Evolutionary conservation across 768 basidiomycete genomes (phyloP).

Genomic region (Tylopilus vinaceipallidus): DNA sequence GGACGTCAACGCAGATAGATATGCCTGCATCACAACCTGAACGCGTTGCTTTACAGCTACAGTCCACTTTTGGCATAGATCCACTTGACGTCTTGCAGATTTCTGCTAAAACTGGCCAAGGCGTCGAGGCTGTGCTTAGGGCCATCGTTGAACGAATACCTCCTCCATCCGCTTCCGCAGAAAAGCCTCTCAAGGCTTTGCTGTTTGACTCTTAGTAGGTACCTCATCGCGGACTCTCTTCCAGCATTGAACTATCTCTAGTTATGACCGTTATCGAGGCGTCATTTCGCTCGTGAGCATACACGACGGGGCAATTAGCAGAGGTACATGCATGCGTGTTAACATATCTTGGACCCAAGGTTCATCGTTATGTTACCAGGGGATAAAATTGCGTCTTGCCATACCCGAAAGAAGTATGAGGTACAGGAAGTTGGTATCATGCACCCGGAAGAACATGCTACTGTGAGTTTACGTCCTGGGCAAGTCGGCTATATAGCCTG

Average conservation of each 20-base stretch:
- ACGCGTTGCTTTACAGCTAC: constrained; percentile 76
- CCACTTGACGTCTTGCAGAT: constrained; percentile 73
- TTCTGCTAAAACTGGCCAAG: constrained; percentile 90
- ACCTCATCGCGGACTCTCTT: background rate
- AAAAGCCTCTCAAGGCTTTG: constrained; percentile 72
- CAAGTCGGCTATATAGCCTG: constrained; percentile 91
- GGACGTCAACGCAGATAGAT: constrained; percentile 63
- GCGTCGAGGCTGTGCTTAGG: constrained; percentile 72
- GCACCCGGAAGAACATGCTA: constrained; percentile 85
- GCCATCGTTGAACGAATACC: constrained; percentile 86
- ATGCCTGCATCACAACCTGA: constrained; percentile 86
- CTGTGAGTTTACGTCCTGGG: constrained; percentile 62
- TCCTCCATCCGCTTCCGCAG: constrained; percentile 57
- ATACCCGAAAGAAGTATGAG: constrained; percentile 87
- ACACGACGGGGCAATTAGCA: constrained; percentile 74
- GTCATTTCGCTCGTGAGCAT: constrained; percentile 90
- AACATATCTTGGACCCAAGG: background rate
- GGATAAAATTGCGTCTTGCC: constrained; percentile 83
- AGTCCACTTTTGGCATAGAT: constrained; percentile 78
- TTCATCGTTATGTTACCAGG: constrained; percentile 43
- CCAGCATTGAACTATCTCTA: constrained; percentile 30
- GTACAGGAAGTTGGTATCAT: constrained; percentile 86
- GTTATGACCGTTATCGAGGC: constrained; percentile 93
- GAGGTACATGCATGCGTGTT: constrained; percentile 48
- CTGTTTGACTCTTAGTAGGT: constrained; percentile 91